These are phyloP conservation scores for Fusarium subtropicale DNA, from an alignment of 2,329 filamentous ascomycete species.

Conservation along the genomic window DNA sequence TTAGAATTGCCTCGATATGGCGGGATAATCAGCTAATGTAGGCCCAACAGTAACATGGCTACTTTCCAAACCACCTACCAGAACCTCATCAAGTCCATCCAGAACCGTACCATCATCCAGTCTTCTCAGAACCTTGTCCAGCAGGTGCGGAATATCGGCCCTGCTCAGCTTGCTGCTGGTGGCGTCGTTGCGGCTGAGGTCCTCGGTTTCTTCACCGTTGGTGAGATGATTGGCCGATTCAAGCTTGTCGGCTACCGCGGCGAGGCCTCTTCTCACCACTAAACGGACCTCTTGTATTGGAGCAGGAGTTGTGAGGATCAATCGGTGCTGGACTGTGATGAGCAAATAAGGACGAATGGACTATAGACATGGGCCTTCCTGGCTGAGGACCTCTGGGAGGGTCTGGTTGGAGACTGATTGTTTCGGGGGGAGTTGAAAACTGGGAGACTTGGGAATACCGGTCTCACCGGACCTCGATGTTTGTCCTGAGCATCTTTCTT, in stretches of 20 bases:
- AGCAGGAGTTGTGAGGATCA: conserved; percentile 27
- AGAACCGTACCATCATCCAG: conserved; percentile 70
- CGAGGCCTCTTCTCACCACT: conserved; percentile 72
- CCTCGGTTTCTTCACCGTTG: conserved; percentile 96
- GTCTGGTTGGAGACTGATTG: conserved; percentile 42
- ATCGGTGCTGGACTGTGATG: conserved; percentile 31
- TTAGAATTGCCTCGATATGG: conserved; percentile 17
- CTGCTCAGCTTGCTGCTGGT: conserved; percentile 75
- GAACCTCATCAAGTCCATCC: conserved; percentile 75
- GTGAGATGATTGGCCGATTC: conserved; percentile 94
- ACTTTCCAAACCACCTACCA: conserved; percentile 91
- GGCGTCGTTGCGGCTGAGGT: conserved; percentile 87
- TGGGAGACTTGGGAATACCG: conserved; percentile 41
- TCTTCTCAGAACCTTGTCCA: conserved; percentile 68
- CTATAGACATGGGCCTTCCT: conserved; percentile 42
- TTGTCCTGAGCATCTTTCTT: conserved; percentile 49
- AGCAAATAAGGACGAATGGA: conserved; percentile 38
- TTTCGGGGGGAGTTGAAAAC: conserved; percentile 36
- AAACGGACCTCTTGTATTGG: conserved; percentile 47
- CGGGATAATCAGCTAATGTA: conserved; percentile 26
- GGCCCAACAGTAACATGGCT: conserved; percentile 70
- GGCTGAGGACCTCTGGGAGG: conserved; percentile 34
- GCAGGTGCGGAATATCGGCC: conserved; percentile 75
- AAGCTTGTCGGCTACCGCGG: conserved; percentile 95
- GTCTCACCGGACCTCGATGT: conserved; percentile 41